Conservation (phyloP, 2,329 filamentous ascomycete species). For the Cadophora sp. region DNA sequence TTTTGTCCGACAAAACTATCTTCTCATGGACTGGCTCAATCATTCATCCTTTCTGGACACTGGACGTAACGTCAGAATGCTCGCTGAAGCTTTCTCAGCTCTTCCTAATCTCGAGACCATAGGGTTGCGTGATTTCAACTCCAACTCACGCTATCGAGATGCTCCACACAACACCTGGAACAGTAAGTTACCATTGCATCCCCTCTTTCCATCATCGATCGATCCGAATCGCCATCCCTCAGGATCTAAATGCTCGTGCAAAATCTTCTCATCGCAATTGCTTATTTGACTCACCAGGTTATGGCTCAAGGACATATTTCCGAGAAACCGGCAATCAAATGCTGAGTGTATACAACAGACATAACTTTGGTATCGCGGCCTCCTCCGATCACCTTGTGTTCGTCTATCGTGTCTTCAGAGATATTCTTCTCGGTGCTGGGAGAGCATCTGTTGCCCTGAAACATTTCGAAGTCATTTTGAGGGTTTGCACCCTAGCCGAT, state of each 20-base stretch:
- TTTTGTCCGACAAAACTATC: neutral
- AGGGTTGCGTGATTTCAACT: constrained; percentile 65
- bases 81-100: constrained; percentile 61
- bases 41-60: constrained; percentile 44
- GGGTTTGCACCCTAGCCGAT: constrained; percentile 45
- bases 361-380: neutral
- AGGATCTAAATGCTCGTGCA: neutral
- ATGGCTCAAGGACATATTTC: neutral
- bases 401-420: constrained; percentile 47
- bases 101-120: constrained; percentile 61
- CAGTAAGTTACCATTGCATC: constrained; percentile 18
- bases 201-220: neutral
- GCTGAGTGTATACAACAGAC: neutral
- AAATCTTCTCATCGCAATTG: neutral
- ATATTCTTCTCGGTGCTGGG: constrained; percentile 52
- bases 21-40: constrained; percentile 9
- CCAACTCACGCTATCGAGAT: constrained; percentile 57
- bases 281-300: constrained; percentile 10
- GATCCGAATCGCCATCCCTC: too few species aligned
- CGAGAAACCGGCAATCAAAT: neutral
- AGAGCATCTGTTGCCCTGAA: constrained; percentile 47
- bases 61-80: constrained; percentile 58
- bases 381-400: constrained; percentile 37
- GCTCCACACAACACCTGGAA: constrained; percentile 50
- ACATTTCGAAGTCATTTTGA: constrained; percentile 56